A percentile compares a stretch with the other conserved stretches of the same genome.
phyloP scores from a whole-genome alignment of 768 basidiomycete genomes.

The Fomitopsis serialis region DNA sequence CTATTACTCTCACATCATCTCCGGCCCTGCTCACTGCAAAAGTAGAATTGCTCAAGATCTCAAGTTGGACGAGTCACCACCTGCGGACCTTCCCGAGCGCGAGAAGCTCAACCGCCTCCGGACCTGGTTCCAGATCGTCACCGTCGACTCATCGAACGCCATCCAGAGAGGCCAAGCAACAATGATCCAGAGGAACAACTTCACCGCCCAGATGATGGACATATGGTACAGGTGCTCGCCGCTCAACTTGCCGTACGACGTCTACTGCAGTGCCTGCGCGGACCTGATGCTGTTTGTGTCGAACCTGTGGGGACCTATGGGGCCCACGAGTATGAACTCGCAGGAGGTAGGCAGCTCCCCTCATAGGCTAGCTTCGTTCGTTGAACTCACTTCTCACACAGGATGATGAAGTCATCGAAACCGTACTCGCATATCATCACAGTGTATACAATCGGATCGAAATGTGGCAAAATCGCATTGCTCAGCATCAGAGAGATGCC shows the following conservation, averaged over 20 bases:
- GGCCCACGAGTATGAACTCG: not conserved
- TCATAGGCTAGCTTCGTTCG: no score
- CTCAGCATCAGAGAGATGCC: not conserved
- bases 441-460: conserved; percentile 18
- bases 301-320: conserved; percentile 22
- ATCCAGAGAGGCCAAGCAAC: conserved; percentile 68
- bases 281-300: conserved; percentile 46
- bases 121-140: conserved; percentile 68
- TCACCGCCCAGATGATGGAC: conserved; percentile 43
- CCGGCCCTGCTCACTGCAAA: not conserved
- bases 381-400: conserved; percentile 12
- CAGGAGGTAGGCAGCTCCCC: no score
- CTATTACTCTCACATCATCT: no score
- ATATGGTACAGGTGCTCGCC: conserved; percentile 21
- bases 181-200: conserved; percentile 55
- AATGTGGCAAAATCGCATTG: conserved; percentile 25
- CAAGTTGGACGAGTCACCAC: conserved; percentile 45
- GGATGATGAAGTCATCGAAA: conserved; percentile 30
- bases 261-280: conserved; percentile 44
- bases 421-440: conserved; percentile 34
- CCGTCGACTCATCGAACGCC: conserved; percentile 62
- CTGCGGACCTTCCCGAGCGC: conserved; percentile 37
- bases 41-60: conserved; percentile 63
- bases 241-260: conserved; percentile 22
- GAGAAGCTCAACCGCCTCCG: conserved; percentile 63